Conservation (phyloP, 2,329 filamentous ascomycete species). For the Madurella mycetomatis region DNA sequence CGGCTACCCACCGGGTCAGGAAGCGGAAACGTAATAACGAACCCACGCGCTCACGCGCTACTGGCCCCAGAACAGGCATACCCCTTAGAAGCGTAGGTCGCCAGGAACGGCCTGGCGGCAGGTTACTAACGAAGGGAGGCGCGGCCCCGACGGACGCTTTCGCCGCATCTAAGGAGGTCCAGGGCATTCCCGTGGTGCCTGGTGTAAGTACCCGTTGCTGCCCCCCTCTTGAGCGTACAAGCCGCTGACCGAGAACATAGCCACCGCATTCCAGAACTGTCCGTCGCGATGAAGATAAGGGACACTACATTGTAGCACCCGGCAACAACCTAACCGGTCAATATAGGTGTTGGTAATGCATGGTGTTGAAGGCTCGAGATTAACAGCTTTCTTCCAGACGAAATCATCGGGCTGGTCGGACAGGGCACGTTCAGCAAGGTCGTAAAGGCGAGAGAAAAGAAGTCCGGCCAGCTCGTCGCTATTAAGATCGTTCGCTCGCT, state of each 20-base stretch:
- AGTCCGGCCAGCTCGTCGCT: constrained; percentile 73
- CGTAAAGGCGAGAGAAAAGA: constrained; percentile 81
- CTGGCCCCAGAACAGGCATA: constrained; percentile 69
- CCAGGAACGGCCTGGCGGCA: constrained; percentile 72
- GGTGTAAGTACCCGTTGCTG: constrained; percentile 50
- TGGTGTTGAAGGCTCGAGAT: neutral
- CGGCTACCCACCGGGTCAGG: constrained; percentile 58
- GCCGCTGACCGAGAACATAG: constrained; percentile 24
- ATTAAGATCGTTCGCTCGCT: constrained; percentile 98
- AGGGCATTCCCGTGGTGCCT: constrained; percentile 61
- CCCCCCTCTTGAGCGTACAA: neutral
- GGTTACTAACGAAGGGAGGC: constrained; percentile 74
- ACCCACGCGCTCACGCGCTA: constrained; percentile 58
- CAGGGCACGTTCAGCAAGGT: constrained; percentile 99
- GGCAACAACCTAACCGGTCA: constrained; percentile 81
- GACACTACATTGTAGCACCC: constrained; percentile 90
- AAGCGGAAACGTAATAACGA: constrained; percentile 65
- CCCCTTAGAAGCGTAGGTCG: constrained; percentile 62
- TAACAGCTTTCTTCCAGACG: constrained; percentile 55
- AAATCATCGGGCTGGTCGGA: constrained; percentile 82
- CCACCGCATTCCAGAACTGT: constrained; percentile 49
- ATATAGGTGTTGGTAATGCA: constrained; percentile 58
- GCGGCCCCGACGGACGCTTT: constrained; percentile 64
- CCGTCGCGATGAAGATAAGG: constrained; percentile 93
- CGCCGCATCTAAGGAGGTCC: constrained; percentile 81